These are phyloP conservation scores for Saposhnikovia divaricata DNA, from an alignment of 129 eudicot genomes.

Conservation along the genomic window DNA sequence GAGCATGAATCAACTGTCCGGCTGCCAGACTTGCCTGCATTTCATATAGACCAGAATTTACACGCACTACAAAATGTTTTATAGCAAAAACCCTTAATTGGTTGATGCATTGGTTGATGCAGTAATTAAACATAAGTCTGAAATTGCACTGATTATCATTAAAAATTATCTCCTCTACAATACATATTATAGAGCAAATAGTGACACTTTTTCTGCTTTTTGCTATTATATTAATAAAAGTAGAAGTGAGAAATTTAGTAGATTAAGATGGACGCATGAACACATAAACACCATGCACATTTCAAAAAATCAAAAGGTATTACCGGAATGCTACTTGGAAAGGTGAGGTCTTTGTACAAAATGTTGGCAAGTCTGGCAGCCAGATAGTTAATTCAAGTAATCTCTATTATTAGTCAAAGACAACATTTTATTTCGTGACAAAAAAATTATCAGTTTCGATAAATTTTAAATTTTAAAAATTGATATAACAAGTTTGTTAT, in stretches of 20 bases:
- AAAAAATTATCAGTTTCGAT: no score
- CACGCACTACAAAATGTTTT: neutral
- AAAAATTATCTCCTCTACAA: neutral
- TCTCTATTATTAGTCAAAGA: no score
- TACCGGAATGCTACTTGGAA: constrained; percentile 98
- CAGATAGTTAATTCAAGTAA: no score
- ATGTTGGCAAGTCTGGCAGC: constrained; percentile 87
- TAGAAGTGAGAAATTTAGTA: neutral
- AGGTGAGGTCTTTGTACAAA: constrained; percentile 92
- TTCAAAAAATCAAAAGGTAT: neutral
- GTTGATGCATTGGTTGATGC: no score
- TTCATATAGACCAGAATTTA: neutral
- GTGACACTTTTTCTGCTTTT: neutral
- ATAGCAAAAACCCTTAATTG: neutral
- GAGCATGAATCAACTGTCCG: constrained; percentile 81
- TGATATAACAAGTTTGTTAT: no score
- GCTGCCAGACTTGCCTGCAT: constrained; percentile 85
- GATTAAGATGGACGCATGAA: neutral
- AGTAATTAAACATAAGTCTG: neutral
- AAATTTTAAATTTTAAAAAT: no score
- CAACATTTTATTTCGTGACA: no score
- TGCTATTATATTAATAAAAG: neutral
- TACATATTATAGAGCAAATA: neutral
- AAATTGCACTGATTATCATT: neutral
- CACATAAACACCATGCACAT: neutral